phyloP scores from a whole-genome alignment of 331 rosid species.

The Arachis monticola region DNA sequence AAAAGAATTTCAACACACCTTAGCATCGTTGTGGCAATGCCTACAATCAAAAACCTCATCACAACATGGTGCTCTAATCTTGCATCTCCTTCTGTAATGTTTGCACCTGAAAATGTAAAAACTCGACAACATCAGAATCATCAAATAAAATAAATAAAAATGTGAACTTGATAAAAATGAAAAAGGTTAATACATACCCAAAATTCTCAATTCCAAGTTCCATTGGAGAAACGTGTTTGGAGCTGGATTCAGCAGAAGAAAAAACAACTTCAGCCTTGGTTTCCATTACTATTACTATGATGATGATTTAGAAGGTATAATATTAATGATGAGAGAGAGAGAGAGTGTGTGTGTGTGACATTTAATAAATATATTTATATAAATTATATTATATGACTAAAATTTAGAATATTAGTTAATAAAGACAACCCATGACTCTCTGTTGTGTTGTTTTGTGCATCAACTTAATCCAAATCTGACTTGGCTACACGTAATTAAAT shows the following conservation, averaged over 20 bases:
- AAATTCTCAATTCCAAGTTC: conserved; percentile 39
- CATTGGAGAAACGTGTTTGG: conserved; percentile 20
- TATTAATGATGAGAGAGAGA: neutral
- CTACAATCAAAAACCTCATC: conserved; percentile 75
- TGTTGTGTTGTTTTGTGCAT: neutral
- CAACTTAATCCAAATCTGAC: neutral
- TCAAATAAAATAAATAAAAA: neutral
- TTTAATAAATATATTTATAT: neutral
- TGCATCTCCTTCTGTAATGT: conserved; percentile 86
- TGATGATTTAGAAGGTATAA: neutral
- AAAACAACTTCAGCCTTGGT: conserved; percentile 11
- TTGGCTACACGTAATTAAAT: conserved; percentile 24
- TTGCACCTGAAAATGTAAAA: conserved; percentile 52
- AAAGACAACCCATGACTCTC: neutral
- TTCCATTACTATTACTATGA: conserved; percentile 12
- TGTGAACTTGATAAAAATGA: neutral
- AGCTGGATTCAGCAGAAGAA: neutral
- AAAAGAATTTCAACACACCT: conserved; percentile 43
- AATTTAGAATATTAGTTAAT: neutral
- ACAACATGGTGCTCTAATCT: conserved; percentile 84
- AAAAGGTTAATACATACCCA: conserved; percentile 43
- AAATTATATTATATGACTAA: neutral
- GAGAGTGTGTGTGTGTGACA: neutral
- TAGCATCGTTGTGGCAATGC: conserved; percentile 89
- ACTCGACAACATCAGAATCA: neutral